Evolutionary conservation across 2,329 filamentous ascomycete species (phyloP), one percentile per base, ranked within the genome.

Genomic region (Sphaceloma murrayae): DNA sequence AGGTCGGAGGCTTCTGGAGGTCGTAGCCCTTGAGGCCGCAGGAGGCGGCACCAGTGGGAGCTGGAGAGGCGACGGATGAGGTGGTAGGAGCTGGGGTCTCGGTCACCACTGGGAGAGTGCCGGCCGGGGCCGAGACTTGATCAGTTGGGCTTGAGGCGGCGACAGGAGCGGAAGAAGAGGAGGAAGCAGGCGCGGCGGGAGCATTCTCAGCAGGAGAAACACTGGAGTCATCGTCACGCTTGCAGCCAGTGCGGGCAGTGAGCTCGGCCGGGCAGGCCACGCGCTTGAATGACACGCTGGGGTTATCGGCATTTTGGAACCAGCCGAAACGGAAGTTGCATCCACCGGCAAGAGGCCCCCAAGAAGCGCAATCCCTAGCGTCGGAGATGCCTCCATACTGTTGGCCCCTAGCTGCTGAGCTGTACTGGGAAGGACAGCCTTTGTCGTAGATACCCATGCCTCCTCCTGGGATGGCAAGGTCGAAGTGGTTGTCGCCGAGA

Each of bases 321-420:
- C 75, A 80, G 38, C 52, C 52, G 55, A 78, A 80, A 48, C 75
- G 73, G 73, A 75, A 80, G 57, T 70, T 64, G 62, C 76, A 80
- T 6, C 76, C 76, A 7, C 61, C 63, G 63, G 75, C 70, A 42
- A 80, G 65, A 27, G 66, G 62, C 27, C 56, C 61, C 61, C 77
- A 73, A 42, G 58, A 55, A 48, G 67, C 62, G 61, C 76, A 80
- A 7, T 13, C 16, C 40, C 62, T 60, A 45, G 69, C 64, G 40
- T 66, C 67, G 14, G 62, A 61, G 50, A 78, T 64, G 38, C 77
- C 76, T 34, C 76, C 77, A 58, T 78, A 80, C 47, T 67, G 68
- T 10, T 44, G 69, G 66, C 48, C 69, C 50, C 67, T 62, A 18
- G 62, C 32, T 9, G 62, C 61, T 9, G 69, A 65, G 18, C 64